A percentile compares a stretch with the other conserved stretches of the same genome.
These are phyloP conservation scores for Trametes pubescens DNA, from an alignment of 1,284 basidiomycete genomes.

Conservation along the genomic window DNA sequence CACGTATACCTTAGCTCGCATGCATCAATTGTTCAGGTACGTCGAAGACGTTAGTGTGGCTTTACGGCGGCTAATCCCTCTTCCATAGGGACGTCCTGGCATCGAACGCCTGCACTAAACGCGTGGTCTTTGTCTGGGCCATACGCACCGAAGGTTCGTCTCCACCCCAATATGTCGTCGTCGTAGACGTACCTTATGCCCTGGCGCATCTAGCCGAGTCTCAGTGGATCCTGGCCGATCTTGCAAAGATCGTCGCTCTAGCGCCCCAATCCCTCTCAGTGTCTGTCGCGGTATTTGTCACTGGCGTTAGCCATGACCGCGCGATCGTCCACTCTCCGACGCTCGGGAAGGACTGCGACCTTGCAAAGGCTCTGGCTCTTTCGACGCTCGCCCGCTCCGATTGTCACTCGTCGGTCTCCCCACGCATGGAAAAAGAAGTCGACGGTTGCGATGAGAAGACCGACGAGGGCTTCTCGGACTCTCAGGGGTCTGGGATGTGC, in stretches of 20 bases:
- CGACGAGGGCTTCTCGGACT: background rate
- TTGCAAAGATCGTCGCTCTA: slow-evolving; percentile 26
- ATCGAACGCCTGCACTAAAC: slow-evolving; percentile 38
- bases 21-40: slow-evolving; percentile 52
- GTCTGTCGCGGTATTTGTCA: slow-evolving; percentile 31
- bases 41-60: slow-evolving; percentile 7
- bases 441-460: slow-evolving; percentile 3
- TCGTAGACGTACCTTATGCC: background rate
- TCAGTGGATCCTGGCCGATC: slow-evolving; percentile 32
- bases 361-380: slow-evolving; percentile 13
- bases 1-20: slow-evolving; percentile 53
- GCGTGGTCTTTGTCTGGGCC: slow-evolving; percentile 52
- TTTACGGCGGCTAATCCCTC: background rate
- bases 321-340: slow-evolving; percentile 4
- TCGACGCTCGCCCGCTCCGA: background rate
- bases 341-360: slow-evolving; percentile 19
- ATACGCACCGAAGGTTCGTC: slow-evolving; percentile 48
- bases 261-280: slow-evolving; percentile 29
- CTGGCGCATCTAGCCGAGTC: slow-evolving; percentile 30
- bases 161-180: too few species aligned
- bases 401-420: background rate
- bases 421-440: background rate
- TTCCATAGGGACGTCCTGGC: slow-evolving; percentile 35
- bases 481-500: slow-evolving; percentile 11
- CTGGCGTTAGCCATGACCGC: slow-evolving; percentile 6